Percentiles rank a stretch among this genome's conserved stretches.
These are phyloP conservation scores for Saccharomycopsis olivae DNA, from an alignment of 805 yeast genomes.

Conservation along the genomic window DNA sequence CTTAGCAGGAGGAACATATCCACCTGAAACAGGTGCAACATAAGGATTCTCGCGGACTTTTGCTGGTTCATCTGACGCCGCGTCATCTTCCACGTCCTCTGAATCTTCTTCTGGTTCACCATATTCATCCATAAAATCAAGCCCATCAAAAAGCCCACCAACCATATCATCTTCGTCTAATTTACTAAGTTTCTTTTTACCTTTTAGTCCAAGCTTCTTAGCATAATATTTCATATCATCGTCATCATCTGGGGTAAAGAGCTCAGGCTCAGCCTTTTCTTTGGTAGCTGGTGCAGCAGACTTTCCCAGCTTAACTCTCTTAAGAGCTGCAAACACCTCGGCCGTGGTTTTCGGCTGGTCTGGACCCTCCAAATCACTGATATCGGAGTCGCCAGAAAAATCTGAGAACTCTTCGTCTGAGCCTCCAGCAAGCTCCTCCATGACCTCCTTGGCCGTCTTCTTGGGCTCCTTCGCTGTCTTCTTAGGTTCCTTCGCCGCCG, in stretches of 20 bases:
- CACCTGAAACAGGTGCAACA: conserved; percentile 21
- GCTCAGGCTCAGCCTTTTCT: conserved; percentile 19
- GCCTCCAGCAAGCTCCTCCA: conserved; percentile 21
- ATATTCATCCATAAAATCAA: conserved; percentile 18
- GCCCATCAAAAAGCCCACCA: conserved; percentile 75
- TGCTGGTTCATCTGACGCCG: no score
- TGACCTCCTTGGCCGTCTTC: conserved; percentile 12
- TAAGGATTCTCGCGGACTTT: conserved; percentile 60
- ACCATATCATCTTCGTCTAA: conserved; percentile 61
- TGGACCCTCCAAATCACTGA: conserved; percentile 12
- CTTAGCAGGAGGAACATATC: conserved; percentile 83
- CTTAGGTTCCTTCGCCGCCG: neutral
- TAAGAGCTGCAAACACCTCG: conserved; percentile 35
- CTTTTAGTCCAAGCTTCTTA: conserved; percentile 62
- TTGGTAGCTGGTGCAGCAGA: neutral
- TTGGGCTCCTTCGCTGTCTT: neutral
- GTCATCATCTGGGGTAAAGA: conserved; percentile 39
- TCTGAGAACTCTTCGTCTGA: conserved; percentile 26
- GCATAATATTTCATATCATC: conserved; percentile 78
- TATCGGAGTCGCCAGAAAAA: conserved; percentile 20
- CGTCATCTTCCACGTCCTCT: conserved; percentile 17
- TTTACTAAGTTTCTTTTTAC: conserved; percentile 36
- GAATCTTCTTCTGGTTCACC: conserved; percentile 20
- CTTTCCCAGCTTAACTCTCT: conserved; percentile 27
- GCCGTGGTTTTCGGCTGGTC: conserved; percentile 28